phyloP scores from a whole-genome alignment of 345 rosid species.

The Boechera divaricarpa region DNA sequence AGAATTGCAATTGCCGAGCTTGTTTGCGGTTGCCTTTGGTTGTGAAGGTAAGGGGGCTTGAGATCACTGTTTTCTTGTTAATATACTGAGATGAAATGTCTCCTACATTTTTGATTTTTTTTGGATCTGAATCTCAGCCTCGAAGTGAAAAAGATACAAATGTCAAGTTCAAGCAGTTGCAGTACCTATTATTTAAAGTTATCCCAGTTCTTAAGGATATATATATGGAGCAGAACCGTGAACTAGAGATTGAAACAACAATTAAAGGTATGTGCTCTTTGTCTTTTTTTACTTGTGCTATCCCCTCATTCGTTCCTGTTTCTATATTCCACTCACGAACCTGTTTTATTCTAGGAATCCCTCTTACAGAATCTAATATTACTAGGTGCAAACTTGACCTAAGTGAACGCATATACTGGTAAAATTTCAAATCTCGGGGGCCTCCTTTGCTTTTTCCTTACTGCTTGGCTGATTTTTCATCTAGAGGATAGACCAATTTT shows the following conservation, averaged over 20 bases:
- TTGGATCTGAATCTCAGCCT: slow-evolving; percentile 18
- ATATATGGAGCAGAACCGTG: slow-evolving; percentile 34
- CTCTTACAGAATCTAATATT: slow-evolving; percentile 33
- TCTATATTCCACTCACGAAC: background rate
- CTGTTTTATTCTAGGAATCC: slow-evolving; percentile 31
- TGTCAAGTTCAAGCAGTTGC: slow-evolving; percentile 46
- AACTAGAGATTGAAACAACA: slow-evolving; percentile 44
- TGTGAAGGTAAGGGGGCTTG: slow-evolving; percentile 36
- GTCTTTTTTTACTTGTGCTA: slow-evolving; percentile 1
- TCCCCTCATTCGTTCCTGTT: slow-evolving; percentile 8
- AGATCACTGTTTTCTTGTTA: background rate
- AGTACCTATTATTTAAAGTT: slow-evolving; percentile 44
- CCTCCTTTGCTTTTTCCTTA: background rate
- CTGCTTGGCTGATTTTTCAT: slow-evolving; percentile 12
- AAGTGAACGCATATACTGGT: slow-evolving; percentile 45
- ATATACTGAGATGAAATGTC: slow-evolving; percentile 15
- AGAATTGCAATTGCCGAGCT: slow-evolving; percentile 42
- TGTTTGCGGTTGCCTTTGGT: slow-evolving; percentile 40
- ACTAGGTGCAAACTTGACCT: slow-evolving; percentile 33
- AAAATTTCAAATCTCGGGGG: background rate
- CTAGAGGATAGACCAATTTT: background rate
- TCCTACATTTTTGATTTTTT: background rate
- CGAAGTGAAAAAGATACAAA: background rate
- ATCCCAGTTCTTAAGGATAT: slow-evolving; percentile 45
- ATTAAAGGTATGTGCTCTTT: slow-evolving; percentile 31